Percentiles rank a stretch among this genome's conserved stretches.
Evolutionary conservation across 2,329 filamentous ascomycete genomes (phyloP).

Genomic region (Ceratocystis papillata): DNA sequence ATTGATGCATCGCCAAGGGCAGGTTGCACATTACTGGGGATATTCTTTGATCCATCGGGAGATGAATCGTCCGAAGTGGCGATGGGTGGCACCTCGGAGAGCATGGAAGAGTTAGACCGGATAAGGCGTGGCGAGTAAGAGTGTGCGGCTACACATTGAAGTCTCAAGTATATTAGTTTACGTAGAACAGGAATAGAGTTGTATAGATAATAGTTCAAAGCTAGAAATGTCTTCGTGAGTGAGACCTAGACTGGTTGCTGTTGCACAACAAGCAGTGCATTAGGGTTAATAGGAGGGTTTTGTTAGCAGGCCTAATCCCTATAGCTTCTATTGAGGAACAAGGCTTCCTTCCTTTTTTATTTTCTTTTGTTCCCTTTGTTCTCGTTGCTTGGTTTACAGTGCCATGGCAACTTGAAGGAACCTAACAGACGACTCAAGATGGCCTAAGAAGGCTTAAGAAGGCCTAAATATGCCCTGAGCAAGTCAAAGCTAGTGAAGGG

Average conservation of each 20-base stretch:
- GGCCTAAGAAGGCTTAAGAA: neutral
- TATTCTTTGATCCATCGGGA: neutral
- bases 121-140: neutral
- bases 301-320: no score
- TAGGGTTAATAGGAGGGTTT: neutral
- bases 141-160: no score
- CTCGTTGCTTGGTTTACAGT: neutral
- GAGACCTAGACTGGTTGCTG: neutral
- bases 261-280: neutral
- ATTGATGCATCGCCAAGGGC: neutral
- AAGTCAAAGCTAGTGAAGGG: neutral
- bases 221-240: no score
- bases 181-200: no score
- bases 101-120: neutral
- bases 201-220: no score
- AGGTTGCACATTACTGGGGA: neutral
- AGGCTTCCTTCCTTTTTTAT: neutral
- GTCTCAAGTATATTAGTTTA: no score
- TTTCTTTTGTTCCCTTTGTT: neutral
- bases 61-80: neutral
- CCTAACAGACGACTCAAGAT: neutral
- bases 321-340: no score
- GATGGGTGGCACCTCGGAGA: neutral
- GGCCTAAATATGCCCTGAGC: neutral
- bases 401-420: neutral